A percentile compares a stretch with the other conserved stretches of the same genome.
phyloP scores from a whole-genome alignment of 805 yeast species.

The Candida dajiaensis region DNA sequence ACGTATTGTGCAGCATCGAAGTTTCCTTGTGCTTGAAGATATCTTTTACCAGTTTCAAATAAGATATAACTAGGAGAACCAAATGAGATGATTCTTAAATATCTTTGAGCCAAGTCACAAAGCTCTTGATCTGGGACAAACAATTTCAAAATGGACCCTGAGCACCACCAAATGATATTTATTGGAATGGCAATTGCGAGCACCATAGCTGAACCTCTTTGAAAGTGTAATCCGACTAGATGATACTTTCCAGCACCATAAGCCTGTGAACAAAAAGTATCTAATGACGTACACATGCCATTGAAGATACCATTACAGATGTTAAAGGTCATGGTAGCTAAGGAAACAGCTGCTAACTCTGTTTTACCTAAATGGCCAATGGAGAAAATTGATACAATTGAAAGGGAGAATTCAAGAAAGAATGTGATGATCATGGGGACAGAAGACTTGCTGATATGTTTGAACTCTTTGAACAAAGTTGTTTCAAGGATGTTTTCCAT shows the following conservation, averaged over 20 bases:
- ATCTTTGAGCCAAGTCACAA: constrained; percentile 48
- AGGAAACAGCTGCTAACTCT: constrained; percentile 67
- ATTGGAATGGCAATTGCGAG: constrained; percentile 43
- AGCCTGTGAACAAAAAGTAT: constrained; percentile 72
- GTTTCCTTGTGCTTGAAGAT: constrained; percentile 70
- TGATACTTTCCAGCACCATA: constrained; percentile 60
- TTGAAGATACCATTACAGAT: constrained; percentile 62
- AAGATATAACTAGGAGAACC: constrained; percentile 68
- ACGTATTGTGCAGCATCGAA: constrained; percentile 69
- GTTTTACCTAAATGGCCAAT: constrained; percentile 70
- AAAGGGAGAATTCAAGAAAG: constrained; percentile 62
- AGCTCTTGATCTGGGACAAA: constrained; percentile 50
- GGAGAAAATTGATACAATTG: constrained; percentile 70
- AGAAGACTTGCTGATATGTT: constrained; percentile 36
- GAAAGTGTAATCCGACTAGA: constrained; percentile 60
- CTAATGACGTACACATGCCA: constrained; percentile 69
- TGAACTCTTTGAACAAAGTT: constrained; percentile 21
- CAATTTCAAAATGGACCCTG: constrained; percentile 36
- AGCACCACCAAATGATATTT: constrained; percentile 52
- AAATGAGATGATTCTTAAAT: constrained; percentile 44
- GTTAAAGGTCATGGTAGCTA: constrained; percentile 70
- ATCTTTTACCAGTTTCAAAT: constrained; percentile 74
- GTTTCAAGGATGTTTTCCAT: not conserved
- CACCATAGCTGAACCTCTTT: constrained; percentile 58
- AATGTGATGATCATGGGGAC: constrained; percentile 63